These are phyloP conservation scores for Orbilia oligospora DNA, from an alignment of 2,329 filamentous ascomycete genomes.

Conservation along the genomic window DNA sequence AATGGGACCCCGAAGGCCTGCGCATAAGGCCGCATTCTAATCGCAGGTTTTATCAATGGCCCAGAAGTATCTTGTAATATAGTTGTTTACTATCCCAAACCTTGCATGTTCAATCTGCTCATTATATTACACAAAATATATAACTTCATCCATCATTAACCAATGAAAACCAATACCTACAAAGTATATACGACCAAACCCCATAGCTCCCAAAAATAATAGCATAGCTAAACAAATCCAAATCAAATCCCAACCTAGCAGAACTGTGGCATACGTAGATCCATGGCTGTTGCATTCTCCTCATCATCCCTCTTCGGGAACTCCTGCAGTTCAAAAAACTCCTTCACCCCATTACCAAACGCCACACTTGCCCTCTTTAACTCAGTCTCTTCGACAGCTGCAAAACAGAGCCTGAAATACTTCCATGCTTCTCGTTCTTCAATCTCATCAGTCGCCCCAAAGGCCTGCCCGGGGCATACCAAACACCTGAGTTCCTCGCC, in stretches of 20 bases:
- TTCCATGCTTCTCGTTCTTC: constrained; percentile 74
- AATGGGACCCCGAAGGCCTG: too few relatives aligned
- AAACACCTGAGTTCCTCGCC: constrained; percentile 69
- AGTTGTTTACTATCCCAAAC: not conserved
- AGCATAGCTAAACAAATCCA: not conserved
- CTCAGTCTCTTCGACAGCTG: constrained; percentile 81
- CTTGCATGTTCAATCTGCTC: constrained; percentile 5
- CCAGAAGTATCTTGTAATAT: not conserved
- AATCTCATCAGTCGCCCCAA: constrained; percentile 77
- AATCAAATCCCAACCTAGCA: constrained; percentile 23
- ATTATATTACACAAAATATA: constrained; percentile 17
- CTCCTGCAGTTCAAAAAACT: constrained; percentile 78
- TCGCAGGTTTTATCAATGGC: too few relatives aligned
- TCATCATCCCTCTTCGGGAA: constrained; percentile 41
- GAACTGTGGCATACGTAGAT: constrained; percentile 22
- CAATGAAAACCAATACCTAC: not conserved
- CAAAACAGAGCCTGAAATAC: constrained; percentile 86
- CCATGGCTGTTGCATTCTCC: constrained; percentile 8
- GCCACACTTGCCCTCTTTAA: constrained; percentile 75
- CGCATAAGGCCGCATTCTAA: too few relatives aligned
- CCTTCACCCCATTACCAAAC: constrained; percentile 78
- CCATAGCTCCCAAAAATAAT: constrained; percentile 11
- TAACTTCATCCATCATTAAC: constrained; percentile 1
- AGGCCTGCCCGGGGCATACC: constrained; percentile 79
- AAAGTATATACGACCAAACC: constrained; percentile 11